A percentile compares a stretch with the other conserved stretches of the same genome.
phyloP scores from a whole-genome alignment of 1,139 yeast genomes.

The Blastobotrys raffinosifermentans region DNA sequence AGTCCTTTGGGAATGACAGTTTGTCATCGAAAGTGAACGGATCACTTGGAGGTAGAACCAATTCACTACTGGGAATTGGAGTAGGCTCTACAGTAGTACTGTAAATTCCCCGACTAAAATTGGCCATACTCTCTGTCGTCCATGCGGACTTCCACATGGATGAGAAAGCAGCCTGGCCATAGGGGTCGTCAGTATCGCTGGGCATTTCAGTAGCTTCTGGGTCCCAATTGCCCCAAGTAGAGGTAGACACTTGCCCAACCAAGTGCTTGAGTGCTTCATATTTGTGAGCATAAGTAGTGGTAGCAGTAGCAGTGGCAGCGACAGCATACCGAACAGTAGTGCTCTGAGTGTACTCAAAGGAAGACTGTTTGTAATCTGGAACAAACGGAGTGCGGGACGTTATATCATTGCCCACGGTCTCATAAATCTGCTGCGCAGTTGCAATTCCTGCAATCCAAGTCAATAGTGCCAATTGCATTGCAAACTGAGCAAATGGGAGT shows the following conservation, averaged over 20 bases:
- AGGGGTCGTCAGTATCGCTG: conserved; percentile 3
- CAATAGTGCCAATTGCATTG: too few relatives aligned
- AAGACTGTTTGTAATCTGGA: not conserved
- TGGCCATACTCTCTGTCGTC: too few relatives aligned
- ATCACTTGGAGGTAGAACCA: conserved; percentile 3
- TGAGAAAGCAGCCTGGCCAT: conserved; percentile 6
- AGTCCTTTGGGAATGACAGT: conserved; percentile 13
- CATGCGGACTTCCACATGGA: conserved; percentile 5
- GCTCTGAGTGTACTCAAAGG: not conserved
- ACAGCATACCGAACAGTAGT: conserved; percentile 1
- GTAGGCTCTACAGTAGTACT: conserved; percentile 6
- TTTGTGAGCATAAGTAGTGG: not conserved
- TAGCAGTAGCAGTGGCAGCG: not conserved
- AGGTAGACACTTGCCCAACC: not conserved
- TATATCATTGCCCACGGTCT: not conserved
- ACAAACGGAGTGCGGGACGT: too few relatives aligned
- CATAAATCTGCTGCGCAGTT: not conserved
- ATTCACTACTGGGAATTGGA: conserved; percentile 2
- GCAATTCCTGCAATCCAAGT: too few relatives aligned
- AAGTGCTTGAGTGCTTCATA: not conserved
- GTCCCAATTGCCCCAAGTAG: conserved; percentile 9
- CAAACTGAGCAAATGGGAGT: too few relatives aligned
- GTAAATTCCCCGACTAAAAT: conserved; percentile 4
- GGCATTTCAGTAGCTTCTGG: conserved; percentile 1
- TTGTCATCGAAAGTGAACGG: not conserved